phyloP scores from a whole-genome alignment of 345 rosid genomes.

The Eucalyptus cloeziana region DNA sequence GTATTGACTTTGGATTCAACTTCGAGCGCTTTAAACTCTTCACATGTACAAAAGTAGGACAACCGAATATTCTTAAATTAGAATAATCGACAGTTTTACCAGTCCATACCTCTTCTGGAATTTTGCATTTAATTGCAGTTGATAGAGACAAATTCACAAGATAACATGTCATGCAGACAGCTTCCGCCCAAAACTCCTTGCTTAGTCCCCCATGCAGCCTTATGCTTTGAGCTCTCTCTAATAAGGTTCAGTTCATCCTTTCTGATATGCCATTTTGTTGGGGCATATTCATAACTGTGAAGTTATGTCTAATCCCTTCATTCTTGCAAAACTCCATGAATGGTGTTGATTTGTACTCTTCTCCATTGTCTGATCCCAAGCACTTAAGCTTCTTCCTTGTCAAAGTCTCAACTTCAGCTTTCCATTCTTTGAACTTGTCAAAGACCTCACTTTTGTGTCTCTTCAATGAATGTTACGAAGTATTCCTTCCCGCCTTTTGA shows the following conservation, averaged over 20 bases:
- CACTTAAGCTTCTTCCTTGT: neutral
- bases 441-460: neutral
- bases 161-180: rapidly evolving
- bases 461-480: neutral
- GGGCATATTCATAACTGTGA: neutral
- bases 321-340: neutral
- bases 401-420: neutral
- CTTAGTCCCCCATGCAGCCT: rapidly evolving
- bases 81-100: neutral
- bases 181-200: neutral
- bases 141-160: neutral
- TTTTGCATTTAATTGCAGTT: neutral
- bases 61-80: neutral
- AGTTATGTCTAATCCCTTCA: neutral
- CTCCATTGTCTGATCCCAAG: neutral
- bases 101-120: neutral
- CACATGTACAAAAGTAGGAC: neutral
- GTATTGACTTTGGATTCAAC: neutral
- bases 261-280: rapidly evolving
- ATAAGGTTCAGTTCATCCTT: neutral
- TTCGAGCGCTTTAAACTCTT: neutral
- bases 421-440: neutral
- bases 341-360: neutral
- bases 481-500: neutral
- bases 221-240: neutral